These are phyloP conservation scores for Erucastrum elatum DNA, from an alignment of 345 rosid species.

Conservation along the genomic window DNA sequence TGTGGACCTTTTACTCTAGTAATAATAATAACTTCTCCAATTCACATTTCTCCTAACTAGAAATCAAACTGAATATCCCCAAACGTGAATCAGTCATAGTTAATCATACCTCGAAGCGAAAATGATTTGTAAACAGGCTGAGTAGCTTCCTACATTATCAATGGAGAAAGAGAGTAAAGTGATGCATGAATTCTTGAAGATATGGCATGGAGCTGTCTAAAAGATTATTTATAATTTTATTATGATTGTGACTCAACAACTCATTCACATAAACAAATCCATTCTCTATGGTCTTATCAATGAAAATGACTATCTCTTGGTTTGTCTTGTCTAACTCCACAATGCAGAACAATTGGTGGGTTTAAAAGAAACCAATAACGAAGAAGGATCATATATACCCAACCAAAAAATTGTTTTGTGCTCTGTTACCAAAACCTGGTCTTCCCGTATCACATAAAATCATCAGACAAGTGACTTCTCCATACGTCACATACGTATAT, in stretches of 20 bases:
- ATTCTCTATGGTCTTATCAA: not conserved
- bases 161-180: too few relatives aligned
- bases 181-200: too few relatives aligned
- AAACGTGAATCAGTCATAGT: too few relatives aligned
- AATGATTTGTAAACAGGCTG: too few relatives aligned
- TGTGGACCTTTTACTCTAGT: not conserved
- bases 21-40: too few relatives aligned
- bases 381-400: slow-evolving; percentile 31
- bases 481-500: not conserved
- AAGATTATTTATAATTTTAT: too few relatives aligned
- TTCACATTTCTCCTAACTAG: too few relatives aligned
- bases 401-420: not conserved
- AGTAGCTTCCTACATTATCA: too few relatives aligned
- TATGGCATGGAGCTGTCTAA: too few relatives aligned
- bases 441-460: not conserved
- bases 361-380: slow-evolving; percentile 18
- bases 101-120: too few relatives aligned
- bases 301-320: not conserved
- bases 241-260: not conserved
- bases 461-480: not conserved
- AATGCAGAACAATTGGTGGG: not conserved
- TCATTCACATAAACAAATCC: not conserved
- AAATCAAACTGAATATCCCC: too few relatives aligned
- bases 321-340: slow-evolving; percentile 11
- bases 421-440: slow-evolving; percentile 13